phyloP scores from a whole-genome alignment of 163 green algal genomes.

The Coccomyxa subellipsoidea region DNA sequence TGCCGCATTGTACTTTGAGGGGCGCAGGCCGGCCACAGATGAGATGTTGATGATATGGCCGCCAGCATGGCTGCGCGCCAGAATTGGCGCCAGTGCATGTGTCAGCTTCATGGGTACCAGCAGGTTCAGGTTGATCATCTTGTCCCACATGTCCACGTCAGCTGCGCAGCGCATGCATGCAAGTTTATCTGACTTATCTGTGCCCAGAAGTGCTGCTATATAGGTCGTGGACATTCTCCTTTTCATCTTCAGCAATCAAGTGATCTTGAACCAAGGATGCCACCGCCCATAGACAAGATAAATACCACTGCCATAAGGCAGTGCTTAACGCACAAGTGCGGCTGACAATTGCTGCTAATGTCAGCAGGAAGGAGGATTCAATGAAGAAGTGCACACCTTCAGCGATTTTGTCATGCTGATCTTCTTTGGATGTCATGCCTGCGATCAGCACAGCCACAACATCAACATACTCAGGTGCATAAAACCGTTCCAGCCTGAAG shows the following conservation, averaged over 20 bases:
- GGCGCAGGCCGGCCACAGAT: background rate
- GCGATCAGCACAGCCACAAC: background rate
- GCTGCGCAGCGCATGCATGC: background rate
- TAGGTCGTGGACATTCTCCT: too few species aligned
- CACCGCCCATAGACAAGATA: too few species aligned
- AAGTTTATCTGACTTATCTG: background rate
- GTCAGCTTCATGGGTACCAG: background rate
- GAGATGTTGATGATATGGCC: constrained; percentile 6
- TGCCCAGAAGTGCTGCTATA: background rate
- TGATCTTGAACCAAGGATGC: too few species aligned
- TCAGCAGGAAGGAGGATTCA: too few species aligned
- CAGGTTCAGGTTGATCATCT: constrained; percentile 1
- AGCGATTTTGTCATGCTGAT: background rate
- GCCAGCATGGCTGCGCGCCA: background rate
- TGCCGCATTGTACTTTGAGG: background rate
- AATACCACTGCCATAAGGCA: too few species aligned
- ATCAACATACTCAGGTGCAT: too few species aligned
- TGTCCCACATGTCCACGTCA: background rate
- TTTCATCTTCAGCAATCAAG: too few species aligned
- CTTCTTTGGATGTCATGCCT: background rate
- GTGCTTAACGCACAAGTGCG: too few species aligned
- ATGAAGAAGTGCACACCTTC: background rate
- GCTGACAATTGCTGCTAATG: too few species aligned
- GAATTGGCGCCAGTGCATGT: background rate
- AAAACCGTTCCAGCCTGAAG: too few species aligned